These are phyloP conservation scores for Cardiospermum halicacabum DNA, from an alignment of 345 rosid species.

Conservation along the genomic window DNA sequence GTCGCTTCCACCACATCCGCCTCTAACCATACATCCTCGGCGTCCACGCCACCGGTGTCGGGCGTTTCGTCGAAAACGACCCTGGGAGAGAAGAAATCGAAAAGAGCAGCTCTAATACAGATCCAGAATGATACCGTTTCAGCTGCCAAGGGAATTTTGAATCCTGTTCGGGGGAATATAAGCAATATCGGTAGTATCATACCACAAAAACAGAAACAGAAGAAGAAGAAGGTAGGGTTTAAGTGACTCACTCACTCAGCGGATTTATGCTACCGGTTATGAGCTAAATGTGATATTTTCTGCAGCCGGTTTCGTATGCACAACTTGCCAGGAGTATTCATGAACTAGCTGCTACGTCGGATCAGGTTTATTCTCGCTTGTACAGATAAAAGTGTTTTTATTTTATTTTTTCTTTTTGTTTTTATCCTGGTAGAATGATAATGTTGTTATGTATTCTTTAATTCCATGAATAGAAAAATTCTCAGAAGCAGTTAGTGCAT, in stretches of 20 bases:
- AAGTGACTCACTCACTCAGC: not conserved
- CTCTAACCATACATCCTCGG: constrained; percentile 24
- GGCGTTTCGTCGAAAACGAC: constrained; percentile 46
- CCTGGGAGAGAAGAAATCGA: constrained; percentile 78
- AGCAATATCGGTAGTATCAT: constrained; percentile 45
- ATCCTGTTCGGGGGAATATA: constrained; percentile 61
- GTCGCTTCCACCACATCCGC: constrained; percentile 34
- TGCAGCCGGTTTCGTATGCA: constrained; percentile 92
- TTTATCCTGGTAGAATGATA: not conserved
- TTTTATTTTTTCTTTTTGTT: not conserved
- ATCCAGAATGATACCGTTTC: constrained; percentile 88
- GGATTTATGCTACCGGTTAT: not conserved
- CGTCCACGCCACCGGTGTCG: constrained; percentile 16
- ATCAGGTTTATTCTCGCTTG: too few relatives aligned
- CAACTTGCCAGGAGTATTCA: constrained; percentile 99
- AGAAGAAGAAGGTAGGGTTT: constrained; percentile 54
- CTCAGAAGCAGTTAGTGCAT: constrained; percentile 85
- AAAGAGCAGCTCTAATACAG: constrained; percentile 79
- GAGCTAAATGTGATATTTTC: constrained; percentile 22
- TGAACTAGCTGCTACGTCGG: constrained; percentile 91
- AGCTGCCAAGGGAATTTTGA: constrained; percentile 75
- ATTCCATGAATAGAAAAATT: constrained; percentile 61
- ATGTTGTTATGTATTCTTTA: not conserved
- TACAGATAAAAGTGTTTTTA: too few relatives aligned
- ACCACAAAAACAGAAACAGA: constrained; percentile 68